Base-by-base conservation (phyloP, 148 eudicot genomes). In the Agrostemma githago region DNA sequence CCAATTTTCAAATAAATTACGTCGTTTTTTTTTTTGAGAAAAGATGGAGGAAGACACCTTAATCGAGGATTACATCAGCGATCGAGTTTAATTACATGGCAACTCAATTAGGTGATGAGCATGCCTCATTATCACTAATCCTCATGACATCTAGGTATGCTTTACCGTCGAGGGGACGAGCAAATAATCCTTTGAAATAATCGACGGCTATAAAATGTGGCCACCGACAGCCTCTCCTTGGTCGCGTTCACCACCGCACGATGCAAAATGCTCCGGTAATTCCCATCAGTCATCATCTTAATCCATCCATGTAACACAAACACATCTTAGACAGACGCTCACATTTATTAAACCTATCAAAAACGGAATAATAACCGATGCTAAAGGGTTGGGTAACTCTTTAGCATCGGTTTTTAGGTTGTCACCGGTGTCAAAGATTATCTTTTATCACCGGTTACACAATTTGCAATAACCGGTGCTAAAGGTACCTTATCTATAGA, bases 161-260 rank as follows among this genome's bases (percentile, higher is more conserved):
- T 57, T 86, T 88, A 0, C 85, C 85, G 5, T 62, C 58, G 10
- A 88, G 87, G 57, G 81, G 65, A 5, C 77, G 82, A 56, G 85
- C 65, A 43, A 82, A 76, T 4, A 64, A 74, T 21, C 77, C 83
- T 74, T 76, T 82, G 14, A 74, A 56, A 69, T 72, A 86, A 69
- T 88, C 86, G 79, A 77, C 0, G 86, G 10, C 46, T 69, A 15
- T 72, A 59, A 53, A 88, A 88, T 59, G 85, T 79, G 16, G 85
- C 91, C 17, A 86, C 62, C 8, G 91, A 86, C 17, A 84, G 56
- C 79, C 91, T 84, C 62, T 82, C 89, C 51, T 84, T 86, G 15
- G 72, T 62, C 6, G 75, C 17, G 56, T 84, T 86, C 4, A 82
- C 85, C 3, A 75, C 77, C 5, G 84, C 87, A 8, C 85, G 76